Percentiles rank a stretch among this genome's conserved stretches.
These are phyloP conservation scores for Diaporthe sp. DNA, from an alignment of 2,329 filamentous ascomycete species.

Conservation along the genomic window DNA sequence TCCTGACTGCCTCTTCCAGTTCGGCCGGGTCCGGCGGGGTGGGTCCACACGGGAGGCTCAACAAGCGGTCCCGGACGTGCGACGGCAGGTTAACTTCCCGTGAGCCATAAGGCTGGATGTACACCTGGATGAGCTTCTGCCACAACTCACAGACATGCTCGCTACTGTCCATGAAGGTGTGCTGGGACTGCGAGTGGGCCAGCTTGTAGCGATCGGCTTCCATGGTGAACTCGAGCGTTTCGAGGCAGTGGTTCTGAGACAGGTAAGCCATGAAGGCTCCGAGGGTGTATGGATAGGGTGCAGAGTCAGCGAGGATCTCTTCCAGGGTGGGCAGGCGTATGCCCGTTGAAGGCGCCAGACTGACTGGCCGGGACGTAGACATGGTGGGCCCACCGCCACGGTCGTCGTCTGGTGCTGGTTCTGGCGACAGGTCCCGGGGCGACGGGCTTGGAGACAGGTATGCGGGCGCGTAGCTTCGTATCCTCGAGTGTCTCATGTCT, in stretches of 20 bases:
- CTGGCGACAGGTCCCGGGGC: slow-evolving; percentile 58
- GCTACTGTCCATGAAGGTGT: slow-evolving; percentile 59
- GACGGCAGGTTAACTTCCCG: slow-evolving; percentile 93
- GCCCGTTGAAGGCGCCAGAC: slow-evolving; percentile 58
- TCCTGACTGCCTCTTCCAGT: slow-evolving; percentile 85
- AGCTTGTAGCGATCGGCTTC: slow-evolving; percentile 88
- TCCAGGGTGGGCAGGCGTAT: slow-evolving; percentile 76
- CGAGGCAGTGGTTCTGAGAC: slow-evolving; percentile 96
- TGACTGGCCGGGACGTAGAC: slow-evolving; percentile 63
- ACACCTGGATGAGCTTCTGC: slow-evolving; percentile 89
- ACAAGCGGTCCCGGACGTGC: slow-evolving; percentile 84
- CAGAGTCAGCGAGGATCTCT: slow-evolving; percentile 89
- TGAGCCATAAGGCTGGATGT: slow-evolving; percentile 87
- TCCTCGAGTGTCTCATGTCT: slow-evolving; percentile 63
- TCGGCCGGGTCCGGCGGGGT: slow-evolving; percentile 80
- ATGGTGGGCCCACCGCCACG: slow-evolving; percentile 59
- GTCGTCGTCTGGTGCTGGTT: slow-evolving; percentile 60
- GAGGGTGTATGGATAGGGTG: slow-evolving; percentile 90
- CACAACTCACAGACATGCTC: slow-evolving; percentile 85
- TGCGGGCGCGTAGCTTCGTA: slow-evolving; percentile 59
- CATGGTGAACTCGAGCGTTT: slow-evolving; percentile 96
- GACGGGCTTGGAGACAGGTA: slow-evolving; percentile 58
- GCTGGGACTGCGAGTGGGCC: slow-evolving; percentile 62
- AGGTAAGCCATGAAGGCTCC: slow-evolving; percentile 96
- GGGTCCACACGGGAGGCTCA: slow-evolving; percentile 71